Evolutionary conservation across 2,329 filamentous ascomycete genomes (phyloP).

Genomic region (Ceratocystis lukuohia): DNA sequence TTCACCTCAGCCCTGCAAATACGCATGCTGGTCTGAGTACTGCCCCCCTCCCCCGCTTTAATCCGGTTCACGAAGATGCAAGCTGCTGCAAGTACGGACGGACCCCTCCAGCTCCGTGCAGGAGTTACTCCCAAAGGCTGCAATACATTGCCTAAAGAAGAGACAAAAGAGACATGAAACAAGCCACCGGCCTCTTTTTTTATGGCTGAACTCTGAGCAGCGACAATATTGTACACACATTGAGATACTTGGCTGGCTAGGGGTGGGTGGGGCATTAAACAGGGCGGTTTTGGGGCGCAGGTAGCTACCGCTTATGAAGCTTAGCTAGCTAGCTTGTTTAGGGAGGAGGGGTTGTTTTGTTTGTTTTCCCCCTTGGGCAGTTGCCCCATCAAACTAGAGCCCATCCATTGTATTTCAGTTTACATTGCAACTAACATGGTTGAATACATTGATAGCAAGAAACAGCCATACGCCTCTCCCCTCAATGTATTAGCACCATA

Average conservation of each 20-base stretch:
- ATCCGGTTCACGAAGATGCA: neutral
- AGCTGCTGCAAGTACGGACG: neutral
- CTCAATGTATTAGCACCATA: neutral
- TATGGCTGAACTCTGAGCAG: neutral
- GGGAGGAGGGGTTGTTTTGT: neutral
- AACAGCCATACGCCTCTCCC: too few species aligned
- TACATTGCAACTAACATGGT: neutral
- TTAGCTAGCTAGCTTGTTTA: neutral
- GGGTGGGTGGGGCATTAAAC: neutral
- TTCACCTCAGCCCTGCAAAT: conserved; percentile 1
- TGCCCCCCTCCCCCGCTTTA: neutral
- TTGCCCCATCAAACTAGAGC: neutral
- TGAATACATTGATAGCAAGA: neutral
- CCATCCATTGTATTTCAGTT: neutral
- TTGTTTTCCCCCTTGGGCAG: neutral
- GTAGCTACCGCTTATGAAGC: neutral
- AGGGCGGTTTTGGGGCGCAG: conserved; percentile 3
- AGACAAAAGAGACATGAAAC: neutral
- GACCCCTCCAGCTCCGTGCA: neutral
- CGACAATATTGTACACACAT: neutral
- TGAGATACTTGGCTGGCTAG: neutral
- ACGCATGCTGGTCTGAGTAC: conserved; percentile 3
- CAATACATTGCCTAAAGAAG: neutral
- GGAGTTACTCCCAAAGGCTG: neutral
- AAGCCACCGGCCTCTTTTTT: neutral